Conservation (phyloP, 345 rosid species). For the Brassica juncea region DNA sequence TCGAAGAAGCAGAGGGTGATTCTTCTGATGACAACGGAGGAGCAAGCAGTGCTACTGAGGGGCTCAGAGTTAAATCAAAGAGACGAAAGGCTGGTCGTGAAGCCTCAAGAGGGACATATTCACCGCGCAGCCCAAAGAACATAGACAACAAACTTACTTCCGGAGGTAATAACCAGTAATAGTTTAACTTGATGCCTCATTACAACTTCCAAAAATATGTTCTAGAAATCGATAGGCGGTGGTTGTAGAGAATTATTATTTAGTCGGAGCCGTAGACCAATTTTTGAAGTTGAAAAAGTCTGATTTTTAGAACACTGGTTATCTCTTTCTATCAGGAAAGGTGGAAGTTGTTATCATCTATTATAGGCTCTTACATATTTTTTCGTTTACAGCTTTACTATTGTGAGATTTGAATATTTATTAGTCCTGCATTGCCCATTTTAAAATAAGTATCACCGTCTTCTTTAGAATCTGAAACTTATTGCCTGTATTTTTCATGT, state of each 20-base stretch:
- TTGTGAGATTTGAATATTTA: background rate
- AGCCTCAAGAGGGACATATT: conserved; percentile 48
- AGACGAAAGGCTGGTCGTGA: conserved; percentile 51
- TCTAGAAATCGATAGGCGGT: background rate
- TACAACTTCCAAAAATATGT: background rate
- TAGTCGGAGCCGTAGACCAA: too few species aligned
- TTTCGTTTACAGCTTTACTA: background rate
- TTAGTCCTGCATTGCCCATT: background rate
- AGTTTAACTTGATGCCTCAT: background rate
- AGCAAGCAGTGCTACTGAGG: conserved; percentile 89
- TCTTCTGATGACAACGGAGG: conserved; percentile 71
- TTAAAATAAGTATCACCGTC: background rate
- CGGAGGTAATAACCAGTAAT: conserved; percentile 54
- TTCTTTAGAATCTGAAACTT: conserved; percentile 10
- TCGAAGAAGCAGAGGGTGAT: conserved; percentile 50
- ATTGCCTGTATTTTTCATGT: conserved; percentile 22
- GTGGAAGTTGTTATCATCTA: background rate
- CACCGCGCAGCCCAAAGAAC: conserved; percentile 50
- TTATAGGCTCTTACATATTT: background rate
- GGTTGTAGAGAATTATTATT: background rate
- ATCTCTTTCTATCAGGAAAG: background rate
- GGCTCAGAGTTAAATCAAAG: conserved; percentile 43
- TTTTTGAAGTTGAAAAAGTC: too few species aligned
- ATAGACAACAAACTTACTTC: conserved; percentile 60
- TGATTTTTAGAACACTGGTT: background rate